phyloP scores from a whole-genome alignment of 2,329 filamentous ascomycete species.

The Coleophoma cylindrospora region DNA sequence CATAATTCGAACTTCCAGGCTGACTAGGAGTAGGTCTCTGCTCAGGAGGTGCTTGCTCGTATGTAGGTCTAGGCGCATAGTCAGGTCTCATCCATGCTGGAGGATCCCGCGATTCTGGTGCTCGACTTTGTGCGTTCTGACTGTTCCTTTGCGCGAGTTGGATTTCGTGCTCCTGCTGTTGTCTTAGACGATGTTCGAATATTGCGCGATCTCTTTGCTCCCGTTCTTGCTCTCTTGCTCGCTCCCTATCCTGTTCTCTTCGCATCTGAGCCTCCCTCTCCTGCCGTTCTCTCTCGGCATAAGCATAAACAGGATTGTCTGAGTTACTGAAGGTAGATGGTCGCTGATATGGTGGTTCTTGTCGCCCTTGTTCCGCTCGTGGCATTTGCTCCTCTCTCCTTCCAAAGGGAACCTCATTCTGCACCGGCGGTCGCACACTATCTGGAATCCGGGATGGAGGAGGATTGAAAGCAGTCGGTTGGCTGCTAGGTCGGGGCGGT shows the following conservation, averaged over 20 bases:
- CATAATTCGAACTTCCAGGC: constrained; percentile 16
- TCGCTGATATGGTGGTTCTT: constrained; percentile 21
- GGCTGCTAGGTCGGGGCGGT: constrained; percentile 27
- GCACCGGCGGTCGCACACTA: constrained; percentile 8
- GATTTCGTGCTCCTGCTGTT: constrained; percentile 16
- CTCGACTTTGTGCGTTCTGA: constrained; percentile 10
- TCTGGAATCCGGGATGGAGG: constrained; percentile 41
- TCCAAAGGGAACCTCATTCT: constrained; percentile 15
- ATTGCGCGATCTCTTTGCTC: constrained; percentile 17
- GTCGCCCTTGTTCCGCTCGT: constrained; percentile 31
- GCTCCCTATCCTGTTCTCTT: constrained; percentile 12
- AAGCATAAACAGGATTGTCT: constrained; percentile 38
- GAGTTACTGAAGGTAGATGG: constrained; percentile 19
- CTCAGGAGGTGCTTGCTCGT: constrained; percentile 8
- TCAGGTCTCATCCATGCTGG: constrained; percentile 21
- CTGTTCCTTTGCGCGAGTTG: constrained; percentile 19
- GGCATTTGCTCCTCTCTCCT: constrained; percentile 12
- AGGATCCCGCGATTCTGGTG: constrained; percentile 20
- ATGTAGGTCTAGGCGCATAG: constrained; percentile 14
- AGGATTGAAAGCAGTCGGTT: constrained; percentile 25
- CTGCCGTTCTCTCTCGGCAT: constrained; percentile 42
- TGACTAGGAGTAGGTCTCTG: constrained; percentile 8
- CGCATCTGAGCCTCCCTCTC: constrained; percentile 12
- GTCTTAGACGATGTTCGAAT: constrained; percentile 11
- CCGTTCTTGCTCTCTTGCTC: constrained; percentile 32